phyloP scores from a whole-genome alignment of 2,329 filamentous ascomycete genomes.

The Ophiostoma sp. region DNA sequence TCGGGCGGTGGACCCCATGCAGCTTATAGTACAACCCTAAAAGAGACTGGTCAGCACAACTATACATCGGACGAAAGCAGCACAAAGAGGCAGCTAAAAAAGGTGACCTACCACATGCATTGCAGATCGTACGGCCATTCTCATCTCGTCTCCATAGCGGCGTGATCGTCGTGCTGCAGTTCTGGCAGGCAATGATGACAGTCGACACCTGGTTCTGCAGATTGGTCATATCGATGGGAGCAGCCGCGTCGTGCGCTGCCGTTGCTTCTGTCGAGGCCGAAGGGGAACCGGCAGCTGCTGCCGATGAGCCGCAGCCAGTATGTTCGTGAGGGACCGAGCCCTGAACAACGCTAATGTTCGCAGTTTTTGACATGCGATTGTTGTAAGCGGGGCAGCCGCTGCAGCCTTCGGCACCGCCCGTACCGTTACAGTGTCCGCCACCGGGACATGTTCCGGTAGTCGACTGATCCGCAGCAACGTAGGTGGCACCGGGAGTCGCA shows the following conservation, averaged over 20 bases:
- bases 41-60: conserved; percentile 34
- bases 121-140: conserved; percentile 93
- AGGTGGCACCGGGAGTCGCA: conserved; percentile 54
- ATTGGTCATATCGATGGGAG: conserved; percentile 47
- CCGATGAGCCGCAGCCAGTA: conserved; percentile 7
- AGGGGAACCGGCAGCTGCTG: neutral
- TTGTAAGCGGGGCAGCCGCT: conserved; percentile 96
- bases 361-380: conserved; percentile 86
- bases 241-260: conserved; percentile 32
- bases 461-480: conserved; percentile 70
- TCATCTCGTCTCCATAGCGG: conserved; percentile 94
- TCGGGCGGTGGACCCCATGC: conserved; percentile 85
- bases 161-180: conserved; percentile 93
- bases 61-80: neutral
- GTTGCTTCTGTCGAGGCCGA: neutral
- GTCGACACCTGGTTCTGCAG: conserved; percentile 47
- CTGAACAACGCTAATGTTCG: conserved; percentile 59
- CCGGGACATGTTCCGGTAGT: conserved; percentile 87
- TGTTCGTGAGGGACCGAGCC: conserved; percentile 10
- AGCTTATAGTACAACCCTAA: conserved; percentile 82
- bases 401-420: conserved; percentile 89
- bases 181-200: conserved; percentile 87
- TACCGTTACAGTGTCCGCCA: conserved; percentile 91
- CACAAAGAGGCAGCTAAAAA: neutral
- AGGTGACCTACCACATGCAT: conserved; percentile 76